Evolutionary conservation across 78 protist genomes (phyloP).

Genomic region (Dictyostelium brefeldianum): DNA sequence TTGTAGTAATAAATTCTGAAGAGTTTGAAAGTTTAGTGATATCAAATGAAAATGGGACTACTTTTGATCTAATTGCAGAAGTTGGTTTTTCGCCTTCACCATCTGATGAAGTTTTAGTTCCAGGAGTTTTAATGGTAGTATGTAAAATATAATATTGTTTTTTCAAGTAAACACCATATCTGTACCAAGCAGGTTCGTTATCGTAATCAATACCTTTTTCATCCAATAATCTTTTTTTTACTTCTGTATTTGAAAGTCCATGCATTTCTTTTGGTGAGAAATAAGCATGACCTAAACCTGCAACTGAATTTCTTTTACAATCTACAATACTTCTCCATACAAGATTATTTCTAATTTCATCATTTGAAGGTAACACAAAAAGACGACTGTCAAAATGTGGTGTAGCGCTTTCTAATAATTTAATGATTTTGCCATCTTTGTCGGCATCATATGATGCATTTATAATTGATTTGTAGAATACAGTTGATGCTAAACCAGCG

Average conservation of each 20-base stretch:
- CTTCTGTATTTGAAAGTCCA: background rate
- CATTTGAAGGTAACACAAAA: slow-evolving; percentile 56
- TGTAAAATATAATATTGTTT: slow-evolving; percentile 16
- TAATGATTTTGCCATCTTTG: slow-evolving; percentile 4
- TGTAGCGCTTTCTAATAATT: background rate
- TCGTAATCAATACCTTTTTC: slow-evolving; percentile 44
- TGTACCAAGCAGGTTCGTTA: slow-evolving; percentile 65
- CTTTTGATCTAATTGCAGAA: slow-evolving; percentile 2
- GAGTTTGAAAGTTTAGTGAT: background rate
- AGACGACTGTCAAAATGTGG: slow-evolving; percentile 72
- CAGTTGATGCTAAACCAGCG: slow-evolving; percentile 72
- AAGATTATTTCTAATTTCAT: slow-evolving; percentile 62
- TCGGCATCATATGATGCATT: slow-evolving; percentile 10
- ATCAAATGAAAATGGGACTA: slow-evolving; percentile 1
- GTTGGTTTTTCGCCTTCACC: background rate
- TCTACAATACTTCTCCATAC: slow-evolving; percentile 76
- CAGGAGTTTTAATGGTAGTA: background rate
- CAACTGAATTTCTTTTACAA: slow-evolving; percentile 58
- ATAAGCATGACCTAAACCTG: slow-evolving; percentile 60
- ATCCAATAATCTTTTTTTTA: slow-evolving; percentile 13
- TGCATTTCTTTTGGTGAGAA: slow-evolving; percentile 33
- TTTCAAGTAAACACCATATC: slow-evolving; percentile 61
- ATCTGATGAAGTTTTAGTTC: background rate
- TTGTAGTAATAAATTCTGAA: slow-evolving; percentile 8
- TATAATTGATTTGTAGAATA: slow-evolving; percentile 48